phyloP scores from a whole-genome alignment of 2,329 filamentous ascomycete genomes.

The Aspergillus fructus region DNA sequence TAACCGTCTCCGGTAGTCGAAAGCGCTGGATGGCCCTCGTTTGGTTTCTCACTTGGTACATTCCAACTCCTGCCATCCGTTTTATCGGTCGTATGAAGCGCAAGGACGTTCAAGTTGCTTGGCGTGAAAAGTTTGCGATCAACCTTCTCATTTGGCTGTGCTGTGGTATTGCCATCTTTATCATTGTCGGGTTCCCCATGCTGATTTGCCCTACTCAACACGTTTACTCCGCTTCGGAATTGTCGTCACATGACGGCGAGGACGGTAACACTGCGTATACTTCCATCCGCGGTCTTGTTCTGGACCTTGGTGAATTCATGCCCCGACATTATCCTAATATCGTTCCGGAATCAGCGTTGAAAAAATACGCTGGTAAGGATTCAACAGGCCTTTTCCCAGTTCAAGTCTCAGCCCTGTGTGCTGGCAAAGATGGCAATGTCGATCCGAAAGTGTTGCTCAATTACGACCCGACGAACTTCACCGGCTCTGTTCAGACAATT shows the following conservation, averaged over 20 bases:
- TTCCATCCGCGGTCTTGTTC: slow-evolving; percentile 84
- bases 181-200: slow-evolving; percentile 83
- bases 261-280: slow-evolving; percentile 65
- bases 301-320: slow-evolving; percentile 73
- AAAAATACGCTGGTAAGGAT: slow-evolving; percentile 83
- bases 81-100: slow-evolving; percentile 80
- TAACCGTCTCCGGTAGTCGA: slow-evolving; percentile 71
- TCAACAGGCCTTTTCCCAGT: slow-evolving; percentile 88
- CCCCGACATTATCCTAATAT: slow-evolving; percentile 75
- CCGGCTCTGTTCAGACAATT: slow-evolving; percentile 65
- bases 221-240: slow-evolving; percentile 77
- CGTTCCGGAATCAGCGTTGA: slow-evolving; percentile 60
- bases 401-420: slow-evolving; percentile 88
- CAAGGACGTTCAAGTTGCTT: slow-evolving; percentile 88
- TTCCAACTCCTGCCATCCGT: slow-evolving; percentile 81
- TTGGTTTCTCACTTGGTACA: slow-evolving; percentile 78
- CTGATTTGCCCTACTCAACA: slow-evolving; percentile 90
- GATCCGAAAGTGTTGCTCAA: slow-evolving; percentile 77
- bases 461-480: slow-evolving; percentile 75
- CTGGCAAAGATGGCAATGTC: slow-evolving; percentile 66
- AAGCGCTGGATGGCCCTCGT: slow-evolving; percentile 89
- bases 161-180: slow-evolving; percentile 76
- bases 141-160: slow-evolving; percentile 95
- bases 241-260: slow-evolving; percentile 73
- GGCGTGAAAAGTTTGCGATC: slow-evolving; percentile 97